Evolutionary conservation across 148 eudicot genomes (phyloP).

Genomic region (Persicaria maculosa): DNA sequence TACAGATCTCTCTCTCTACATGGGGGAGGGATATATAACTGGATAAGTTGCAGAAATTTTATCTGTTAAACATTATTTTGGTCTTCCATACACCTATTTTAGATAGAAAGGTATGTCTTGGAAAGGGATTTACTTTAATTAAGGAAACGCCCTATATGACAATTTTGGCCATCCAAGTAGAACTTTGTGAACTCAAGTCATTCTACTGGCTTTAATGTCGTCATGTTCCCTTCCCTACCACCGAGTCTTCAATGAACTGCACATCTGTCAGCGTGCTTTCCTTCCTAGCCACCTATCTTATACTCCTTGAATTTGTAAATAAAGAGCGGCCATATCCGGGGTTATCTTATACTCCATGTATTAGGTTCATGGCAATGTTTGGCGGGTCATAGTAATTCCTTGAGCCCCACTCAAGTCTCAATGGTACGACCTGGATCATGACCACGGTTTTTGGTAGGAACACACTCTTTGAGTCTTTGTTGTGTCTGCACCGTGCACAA

Average conservation of each 20-base stretch:
- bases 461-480: slow-evolving; percentile 57
- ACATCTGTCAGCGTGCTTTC: neutral
- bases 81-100: neutral
- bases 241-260: neutral
- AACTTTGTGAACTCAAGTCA: neutral
- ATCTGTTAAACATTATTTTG: neutral
- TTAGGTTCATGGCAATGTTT: slow-evolving; percentile 39
- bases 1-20: too few relatives aligned
- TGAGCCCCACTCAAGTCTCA: slow-evolving; percentile 37
- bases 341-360: slow-evolving; percentile 38
- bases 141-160: too few relatives aligned
- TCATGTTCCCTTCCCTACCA: neutral
- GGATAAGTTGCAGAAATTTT: too few relatives aligned
- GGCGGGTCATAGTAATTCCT: slow-evolving; percentile 31
- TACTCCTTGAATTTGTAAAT: too few relatives aligned
- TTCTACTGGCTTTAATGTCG: neutral
- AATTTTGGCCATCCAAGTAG: slow-evolving; percentile 6
- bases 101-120: too few relatives aligned
- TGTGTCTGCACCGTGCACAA: slow-evolving; percentile 72
- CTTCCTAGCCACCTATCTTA: slow-evolving; percentile 15
- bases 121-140: too few relatives aligned
- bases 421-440: slow-evolving; percentile 47
- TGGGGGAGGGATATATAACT: too few relatives aligned
- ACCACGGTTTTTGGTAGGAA: slow-evolving; percentile 49
- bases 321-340: too few relatives aligned